phyloP scores from a whole-genome alignment of 257 asterid species.

The Prunella vulgaris region DNA sequence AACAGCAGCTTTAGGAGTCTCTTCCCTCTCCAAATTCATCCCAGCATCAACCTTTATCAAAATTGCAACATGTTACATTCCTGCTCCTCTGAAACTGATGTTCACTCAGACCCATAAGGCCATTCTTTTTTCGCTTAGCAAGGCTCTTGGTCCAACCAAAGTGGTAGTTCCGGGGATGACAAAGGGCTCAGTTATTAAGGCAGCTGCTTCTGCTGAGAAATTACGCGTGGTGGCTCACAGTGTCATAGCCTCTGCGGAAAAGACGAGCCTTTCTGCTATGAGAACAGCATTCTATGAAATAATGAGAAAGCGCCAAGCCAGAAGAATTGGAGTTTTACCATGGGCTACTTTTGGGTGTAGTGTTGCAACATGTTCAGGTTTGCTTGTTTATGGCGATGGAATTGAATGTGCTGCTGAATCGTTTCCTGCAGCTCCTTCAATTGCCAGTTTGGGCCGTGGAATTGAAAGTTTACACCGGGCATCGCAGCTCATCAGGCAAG shows the following conservation, averaged over 20 bases:
- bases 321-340: slow-evolving; percentile 55
- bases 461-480: slow-evolving; percentile 66
- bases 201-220: slow-evolving; percentile 71
- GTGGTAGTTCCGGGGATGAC: slow-evolving; percentile 48
- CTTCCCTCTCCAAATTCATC: slow-evolving; percentile 73
- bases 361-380: slow-evolving; percentile 69
- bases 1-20: slow-evolving; percentile 75
- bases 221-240: slow-evolving; percentile 69
- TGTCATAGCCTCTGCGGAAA: slow-evolving; percentile 78
- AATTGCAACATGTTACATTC: slow-evolving; percentile 57
- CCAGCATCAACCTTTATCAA: slow-evolving; percentile 70
- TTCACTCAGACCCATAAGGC: slow-evolving; percentile 65
- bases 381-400: slow-evolving; percentile 79
- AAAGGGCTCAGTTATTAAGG: slow-evolving; percentile 53
- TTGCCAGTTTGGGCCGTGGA: slow-evolving; percentile 94
- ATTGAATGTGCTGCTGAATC: slow-evolving; percentile 93
- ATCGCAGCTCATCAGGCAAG: slow-evolving; percentile 48
- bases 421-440: slow-evolving; percentile 75
- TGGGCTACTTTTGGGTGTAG: slow-evolving; percentile 92
- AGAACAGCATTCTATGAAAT: slow-evolving; percentile 82
- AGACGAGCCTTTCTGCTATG: slow-evolving; percentile 84
- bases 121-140: slow-evolving; percentile 49
- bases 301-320: slow-evolving; percentile 66
- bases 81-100: slow-evolving; percentile 60
- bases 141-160: slow-evolving; percentile 51